phyloP scores from a whole-genome alignment of 495 filamentous ascomycete species.

The Patellaria atrata region DNA sequence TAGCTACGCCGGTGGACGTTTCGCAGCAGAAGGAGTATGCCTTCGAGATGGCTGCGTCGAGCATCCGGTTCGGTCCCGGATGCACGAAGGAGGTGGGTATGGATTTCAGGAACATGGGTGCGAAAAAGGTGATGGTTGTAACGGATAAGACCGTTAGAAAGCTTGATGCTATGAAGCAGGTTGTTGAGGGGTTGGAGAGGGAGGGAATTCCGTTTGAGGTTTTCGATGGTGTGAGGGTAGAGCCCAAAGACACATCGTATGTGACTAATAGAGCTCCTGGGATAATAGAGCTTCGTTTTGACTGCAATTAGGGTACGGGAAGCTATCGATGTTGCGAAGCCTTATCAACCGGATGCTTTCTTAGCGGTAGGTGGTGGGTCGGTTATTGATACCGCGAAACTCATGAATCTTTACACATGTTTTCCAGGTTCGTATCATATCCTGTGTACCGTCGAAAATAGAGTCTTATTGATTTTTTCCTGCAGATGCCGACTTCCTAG shows the following conservation, averaged over 20 bases:
- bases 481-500: slow-evolving; percentile 69
- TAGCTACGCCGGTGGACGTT: slow-evolving; percentile 59
- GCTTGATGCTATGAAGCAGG: slow-evolving; percentile 74
- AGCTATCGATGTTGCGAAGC: slow-evolving; percentile 72
- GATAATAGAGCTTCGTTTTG: too few relatives aligned
- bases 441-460: neutral
- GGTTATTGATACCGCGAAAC: slow-evolving; percentile 91
- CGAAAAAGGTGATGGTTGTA: slow-evolving; percentile 75
- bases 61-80: slow-evolving; percentile 84
- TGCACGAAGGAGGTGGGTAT: slow-evolving; percentile 97
- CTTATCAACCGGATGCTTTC: slow-evolving; percentile 70
- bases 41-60: slow-evolving; percentile 93
- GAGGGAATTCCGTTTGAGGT: slow-evolving; percentile 71
- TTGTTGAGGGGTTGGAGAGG: slow-evolving; percentile 54
- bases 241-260: slow-evolving; percentile 87
- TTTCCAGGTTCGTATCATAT: slow-evolving; percentile 38
- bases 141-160: slow-evolving; percentile 69
- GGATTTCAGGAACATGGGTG: slow-evolving; percentile 86
- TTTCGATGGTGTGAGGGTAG: slow-evolving; percentile 61
- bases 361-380: slow-evolving; percentile 66
- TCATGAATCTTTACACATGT: slow-evolving; percentile 90
- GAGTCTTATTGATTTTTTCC: too few relatives aligned
- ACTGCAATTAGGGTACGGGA: slow-evolving; percentile 73
- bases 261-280: slow-evolving; percentile 19
- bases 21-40: slow-evolving; percentile 84